These are phyloP conservation scores for Hymenoscyphus repandus DNA, from an alignment of 2,329 filamentous ascomycete genomes.

Conservation along the genomic window DNA sequence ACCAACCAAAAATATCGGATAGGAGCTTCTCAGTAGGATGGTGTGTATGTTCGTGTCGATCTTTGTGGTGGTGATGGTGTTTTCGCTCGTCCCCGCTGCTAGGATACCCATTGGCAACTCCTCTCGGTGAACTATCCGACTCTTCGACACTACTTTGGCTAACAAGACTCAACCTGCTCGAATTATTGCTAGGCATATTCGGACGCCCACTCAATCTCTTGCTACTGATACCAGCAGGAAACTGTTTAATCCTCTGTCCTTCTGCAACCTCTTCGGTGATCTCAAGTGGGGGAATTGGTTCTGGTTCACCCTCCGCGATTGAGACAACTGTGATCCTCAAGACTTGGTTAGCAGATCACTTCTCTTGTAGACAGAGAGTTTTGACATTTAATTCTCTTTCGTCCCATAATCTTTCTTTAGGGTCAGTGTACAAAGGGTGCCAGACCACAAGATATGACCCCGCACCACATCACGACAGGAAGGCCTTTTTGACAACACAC, in stretches of 20 bases:
- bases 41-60: conserved; percentile 23
- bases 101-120: neutral
- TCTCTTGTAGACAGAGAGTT: neutral
- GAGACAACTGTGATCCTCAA: conserved; percentile 25
- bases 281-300: conserved; percentile 10
- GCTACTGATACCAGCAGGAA: conserved; percentile 17
- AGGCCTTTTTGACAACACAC: too few species aligned
- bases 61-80: conserved; percentile 4
- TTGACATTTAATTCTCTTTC: too few species aligned
- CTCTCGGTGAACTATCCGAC: conserved; percentile 6
- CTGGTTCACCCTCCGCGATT: conserved; percentile 27
- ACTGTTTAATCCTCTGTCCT: conserved; percentile 22
- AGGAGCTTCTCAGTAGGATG: conserved; percentile 50
- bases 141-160: conserved; percentile 27
- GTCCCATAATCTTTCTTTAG: too few species aligned
- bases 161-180: conserved; percentile 20
- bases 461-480: too few species aligned
- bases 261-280: conserved; percentile 17
- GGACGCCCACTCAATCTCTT: conserved; percentile 26
- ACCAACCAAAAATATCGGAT: conserved; percentile 75
- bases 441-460: too few species aligned
- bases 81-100: conserved; percentile 8
- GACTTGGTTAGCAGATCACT: neutral
- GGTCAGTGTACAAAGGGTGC: too few species aligned
- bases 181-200: conserved; percentile 15